Evolutionary conservation across 2,329 filamentous ascomycete species (phyloP), one percentile per base, ranked within the genome.

Genomic region (Pseudocercospora macadamiae): DNA sequence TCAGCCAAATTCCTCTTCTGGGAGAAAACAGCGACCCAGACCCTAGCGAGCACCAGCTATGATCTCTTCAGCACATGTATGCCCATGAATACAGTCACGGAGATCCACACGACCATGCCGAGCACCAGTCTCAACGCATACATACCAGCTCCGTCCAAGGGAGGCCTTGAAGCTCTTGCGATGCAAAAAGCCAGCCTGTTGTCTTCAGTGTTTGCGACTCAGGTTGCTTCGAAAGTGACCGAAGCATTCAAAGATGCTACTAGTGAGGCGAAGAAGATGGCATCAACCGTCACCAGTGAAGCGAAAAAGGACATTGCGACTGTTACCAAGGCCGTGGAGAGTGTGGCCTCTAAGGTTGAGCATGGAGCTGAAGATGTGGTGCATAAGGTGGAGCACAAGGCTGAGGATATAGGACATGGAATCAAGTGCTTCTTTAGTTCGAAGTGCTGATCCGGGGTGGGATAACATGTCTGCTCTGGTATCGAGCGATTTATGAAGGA

Each of bases 11-110:
- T 23, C 4, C 12, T 47, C 10, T 19, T 28, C 0, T 47, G 42
- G 42, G n/a, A 28, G 16, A 7, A 18, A 16, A 8, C 28, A 6
- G 16, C 18, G 14, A 34, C 30, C 1, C 39, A 54, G 25, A 58
- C 51, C 1, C 26, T 58, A 3, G 51, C 51, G n/a, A 39, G 37
- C 19, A 58, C 55, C 3, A 54, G 37, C 42, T 58, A 54, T 21
- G 36, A 47, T 18, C 42, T 58, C 12, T 9, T 32, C 1, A 23
- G 25, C 0, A 51, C 52, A 2, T 60, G 57, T 14, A 21, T 60
- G 3, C 37, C 57, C 21, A 42, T 51, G 21, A 45, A 36, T 8
- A 32, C 36, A 2, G 39, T 8, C 16, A 48, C 47, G 2, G 26
- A 30, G 28, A 32, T 51, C 8, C 14, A 30, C 2, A 32, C 18